Evolutionary conservation across 345 rosid species (phyloP), one percentile per base, ranked within the genome.

Genomic region (Aethionema arabicum): DNA sequence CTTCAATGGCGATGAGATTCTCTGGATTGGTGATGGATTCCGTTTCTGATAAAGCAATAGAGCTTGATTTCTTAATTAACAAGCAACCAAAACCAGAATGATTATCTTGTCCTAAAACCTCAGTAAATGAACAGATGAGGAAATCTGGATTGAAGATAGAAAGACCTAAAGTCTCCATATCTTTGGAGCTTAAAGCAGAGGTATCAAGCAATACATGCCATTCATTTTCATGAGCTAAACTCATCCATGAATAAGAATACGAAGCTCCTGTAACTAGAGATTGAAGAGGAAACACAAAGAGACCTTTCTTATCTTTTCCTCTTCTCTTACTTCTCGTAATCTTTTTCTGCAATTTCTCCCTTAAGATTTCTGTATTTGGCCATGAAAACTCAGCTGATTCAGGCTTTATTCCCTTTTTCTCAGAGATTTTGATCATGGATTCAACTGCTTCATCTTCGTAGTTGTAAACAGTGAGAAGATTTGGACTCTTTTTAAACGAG

Each of bases 161-260:
- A 4, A 92, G 82, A 3, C 98, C 98, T 38, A 92, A 59, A 5
- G 98, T 85, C 11, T 92, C 97, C 97, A 92, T 92, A 38, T 85
- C 87, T 56, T 89, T 92, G 6, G 87, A 76, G 27, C 91, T 82
- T 48, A 89, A 67, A 15, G 90, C 88, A 39, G 77, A 79, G 0
- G 95, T 91, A 45, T 92, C 96, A 13, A 92, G 86, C 77, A 89
- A 55, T 10, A 87, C 91, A 16, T 87, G 83, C 98, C 98, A 89
- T 2, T 89, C 85, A 58, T 79, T 78, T 66, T 87, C 95, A 11
- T 56, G 76, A 37, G 95, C 98, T 54, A 76, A 21, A 52, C 62
- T 81, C 96, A 92, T 82, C 98, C 98, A 92, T n/a, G 52, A 44
- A 44, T 85, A 89, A 0, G 96, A 80, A 52, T 92, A 92, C 36